Evolutionary conservation across 495 filamentous ascomycete species (phyloP).

Genomic region (Xylaria nigripes): DNA sequence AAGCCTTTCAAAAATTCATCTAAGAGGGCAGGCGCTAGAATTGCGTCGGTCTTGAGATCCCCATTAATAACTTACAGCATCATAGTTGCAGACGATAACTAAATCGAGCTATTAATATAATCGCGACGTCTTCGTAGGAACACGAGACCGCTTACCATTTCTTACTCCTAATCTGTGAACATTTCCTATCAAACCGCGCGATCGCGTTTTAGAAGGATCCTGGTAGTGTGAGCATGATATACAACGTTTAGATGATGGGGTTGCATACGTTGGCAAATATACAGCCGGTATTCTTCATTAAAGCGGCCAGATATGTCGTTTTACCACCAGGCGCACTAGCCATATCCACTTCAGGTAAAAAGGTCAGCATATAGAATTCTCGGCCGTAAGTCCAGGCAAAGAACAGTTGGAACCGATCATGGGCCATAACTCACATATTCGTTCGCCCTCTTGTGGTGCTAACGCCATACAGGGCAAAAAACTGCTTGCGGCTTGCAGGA

Average conservation of each 20-base stretch:
- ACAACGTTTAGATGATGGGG: background rate
- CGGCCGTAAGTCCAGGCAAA: background rate
- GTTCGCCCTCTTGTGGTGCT: constrained; percentile 85
- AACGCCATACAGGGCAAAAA: constrained; percentile 98
- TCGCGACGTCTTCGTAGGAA: background rate
- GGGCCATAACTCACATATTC: constrained; percentile 43
- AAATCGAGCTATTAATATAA: background rate
- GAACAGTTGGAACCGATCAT: background rate
- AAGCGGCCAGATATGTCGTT: constrained; percentile 87
- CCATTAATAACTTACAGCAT: constrained; percentile 41
- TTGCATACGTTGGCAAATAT: constrained; percentile 70
- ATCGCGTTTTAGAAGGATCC: constrained; percentile 83
- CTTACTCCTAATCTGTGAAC: constrained; percentile 89
- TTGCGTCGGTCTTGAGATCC: background rate
- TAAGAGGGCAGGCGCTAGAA: background rate
- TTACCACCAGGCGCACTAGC: constrained; percentile 97
- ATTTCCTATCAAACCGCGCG: constrained; percentile 96
- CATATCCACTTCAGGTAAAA: constrained; percentile 49
- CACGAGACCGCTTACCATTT: constrained; percentile 47
- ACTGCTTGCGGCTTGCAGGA: constrained; percentile 91
- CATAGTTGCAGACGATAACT: constrained; percentile 80
- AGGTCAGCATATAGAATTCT: constrained; percentile 6
- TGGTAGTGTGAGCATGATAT: background rate
- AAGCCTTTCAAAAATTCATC: background rate
- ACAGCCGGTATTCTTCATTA: constrained; percentile 97